A percentile compares a stretch with the other conserved stretches of the same genome.
Evolutionary conservation across 1,284 basidiomycete species (phyloP).

Genomic region (Kalmanozyma brasiliensis): DNA sequence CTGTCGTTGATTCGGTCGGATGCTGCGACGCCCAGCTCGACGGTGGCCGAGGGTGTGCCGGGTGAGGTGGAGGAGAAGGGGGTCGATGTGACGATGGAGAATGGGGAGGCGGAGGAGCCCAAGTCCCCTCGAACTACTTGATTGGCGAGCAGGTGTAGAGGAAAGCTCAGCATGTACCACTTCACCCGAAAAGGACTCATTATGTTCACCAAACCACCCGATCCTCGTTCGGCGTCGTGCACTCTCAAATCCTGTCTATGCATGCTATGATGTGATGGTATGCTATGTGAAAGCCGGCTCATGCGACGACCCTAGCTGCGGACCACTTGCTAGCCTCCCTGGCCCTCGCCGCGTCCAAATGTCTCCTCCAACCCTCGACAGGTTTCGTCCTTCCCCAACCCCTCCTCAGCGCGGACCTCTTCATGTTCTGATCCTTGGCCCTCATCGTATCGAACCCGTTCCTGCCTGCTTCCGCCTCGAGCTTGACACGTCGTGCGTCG

Average conservation of each 20-base stretch:
- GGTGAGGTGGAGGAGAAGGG: background rate
- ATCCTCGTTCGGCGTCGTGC: too few relatives aligned
- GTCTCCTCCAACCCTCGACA: slow-evolving; percentile 39
- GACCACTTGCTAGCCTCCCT: background rate
- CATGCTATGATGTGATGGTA: background rate
- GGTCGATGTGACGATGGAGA: slow-evolving; percentile 1
- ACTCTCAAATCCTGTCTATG: too few relatives aligned
- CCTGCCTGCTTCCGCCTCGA: slow-evolving; percentile 53
- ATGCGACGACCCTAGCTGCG: slow-evolving; percentile 20
- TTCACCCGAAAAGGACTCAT: too few relatives aligned
- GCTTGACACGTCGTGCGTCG: slow-evolving; percentile 56
- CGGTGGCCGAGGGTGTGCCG: background rate
- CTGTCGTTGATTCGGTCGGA: slow-evolving; percentile 42
- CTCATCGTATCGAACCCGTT: slow-evolving; percentile 54
- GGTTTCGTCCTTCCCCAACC: slow-evolving; percentile 58
- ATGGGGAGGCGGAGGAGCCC: background rate
- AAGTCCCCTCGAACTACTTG: slow-evolving; percentile 6
- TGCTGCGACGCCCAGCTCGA: slow-evolving; percentile 27
- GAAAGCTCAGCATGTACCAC: too few relatives aligned
- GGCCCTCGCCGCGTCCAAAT: slow-evolving; percentile 22
- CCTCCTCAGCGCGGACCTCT: slow-evolving; percentile 49
- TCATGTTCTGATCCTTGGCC: slow-evolving; percentile 54
- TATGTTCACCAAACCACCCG: too few relatives aligned
- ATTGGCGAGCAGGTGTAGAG: too few relatives aligned
- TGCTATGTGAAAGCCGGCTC: background rate